Percentiles rank a stretch among this genome's conserved stretches.
These are phyloP conservation scores for Globisporangium irregulare DNA, from an alignment of 352 stramenopile genomes.

Conservation along the genomic window DNA sequence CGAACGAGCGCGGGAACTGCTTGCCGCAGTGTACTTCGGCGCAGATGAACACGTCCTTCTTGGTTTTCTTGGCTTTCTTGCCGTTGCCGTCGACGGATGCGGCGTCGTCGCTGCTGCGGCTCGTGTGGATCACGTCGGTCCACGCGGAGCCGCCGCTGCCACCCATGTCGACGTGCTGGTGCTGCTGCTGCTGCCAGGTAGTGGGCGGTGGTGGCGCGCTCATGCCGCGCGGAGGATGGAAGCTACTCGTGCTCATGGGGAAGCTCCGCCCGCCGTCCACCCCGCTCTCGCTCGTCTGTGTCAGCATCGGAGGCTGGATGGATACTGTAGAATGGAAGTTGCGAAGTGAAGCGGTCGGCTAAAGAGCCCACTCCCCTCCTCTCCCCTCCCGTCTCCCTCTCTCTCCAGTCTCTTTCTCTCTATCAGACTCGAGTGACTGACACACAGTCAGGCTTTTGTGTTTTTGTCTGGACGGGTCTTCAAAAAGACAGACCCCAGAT, in stretches of 20 bases:
- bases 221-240: not conserved
- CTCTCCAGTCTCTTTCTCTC: not conserved
- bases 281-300: conserved; percentile 9
- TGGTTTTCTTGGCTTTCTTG: conserved; percentile 44
- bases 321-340: conserved; percentile 8
- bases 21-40: conserved; percentile 80
- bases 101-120: not conserved
- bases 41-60: conserved; percentile 69
- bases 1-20: conserved; percentile 81
- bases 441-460: not conserved
- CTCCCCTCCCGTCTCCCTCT: conserved; percentile 4
- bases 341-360: not conserved
- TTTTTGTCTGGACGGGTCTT: too few relatives aligned
- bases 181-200: conserved; percentile 3
- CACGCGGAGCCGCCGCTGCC: conserved; percentile 2
- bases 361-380: conserved; percentile 8
- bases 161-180: conserved; percentile 7
- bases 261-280: not conserved
- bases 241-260: not conserved
- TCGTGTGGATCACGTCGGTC: not conserved
- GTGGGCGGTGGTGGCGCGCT: not conserved
- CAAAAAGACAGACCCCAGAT: not conserved
- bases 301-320: not conserved
- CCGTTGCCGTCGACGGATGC: not conserved
- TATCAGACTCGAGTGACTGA: not conserved